These are phyloP conservation scores for Inonotus obliquus DNA, from an alignment of 1,284 basidiomycete genomes.

Conservation along the genomic window DNA sequence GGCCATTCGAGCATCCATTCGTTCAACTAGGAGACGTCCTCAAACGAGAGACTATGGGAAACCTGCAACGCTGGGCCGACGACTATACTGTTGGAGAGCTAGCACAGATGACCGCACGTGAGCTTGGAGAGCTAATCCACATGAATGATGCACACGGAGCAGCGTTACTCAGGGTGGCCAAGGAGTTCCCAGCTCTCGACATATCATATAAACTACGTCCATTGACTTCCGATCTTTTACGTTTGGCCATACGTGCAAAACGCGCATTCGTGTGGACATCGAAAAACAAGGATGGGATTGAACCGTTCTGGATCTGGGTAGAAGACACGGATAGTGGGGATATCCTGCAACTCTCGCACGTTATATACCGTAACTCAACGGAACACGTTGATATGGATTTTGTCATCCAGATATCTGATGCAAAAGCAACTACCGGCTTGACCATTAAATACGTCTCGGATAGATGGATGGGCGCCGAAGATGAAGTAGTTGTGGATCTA, in stretches of 20 bases:
- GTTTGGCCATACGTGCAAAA: slow-evolving; percentile 63
- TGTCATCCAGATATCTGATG: slow-evolving; percentile 66
- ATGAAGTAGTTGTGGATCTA: slow-evolving; percentile 62
- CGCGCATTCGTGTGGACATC: slow-evolving; percentile 84
- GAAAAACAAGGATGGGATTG: slow-evolving; percentile 70
- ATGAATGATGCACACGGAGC: slow-evolving; percentile 84
- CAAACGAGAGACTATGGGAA: slow-evolving; percentile 77
- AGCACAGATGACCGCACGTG: slow-evolving; percentile 63
- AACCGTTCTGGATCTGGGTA: slow-evolving; percentile 96
- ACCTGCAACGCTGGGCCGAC: slow-evolving; percentile 79
- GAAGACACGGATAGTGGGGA: slow-evolving; percentile 78
- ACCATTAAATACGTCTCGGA: slow-evolving; percentile 84
- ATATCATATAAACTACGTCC: slow-evolving; percentile 74
- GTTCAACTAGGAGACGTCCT: slow-evolving; percentile 65
- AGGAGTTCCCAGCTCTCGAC: slow-evolving; percentile 79
- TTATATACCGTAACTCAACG: slow-evolving; percentile 69
- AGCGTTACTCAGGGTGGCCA: slow-evolving; percentile 77
- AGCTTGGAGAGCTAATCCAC: slow-evolving; percentile 83
- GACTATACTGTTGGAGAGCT: slow-evolving; percentile 80
- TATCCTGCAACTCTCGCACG: slow-evolving; percentile 81
- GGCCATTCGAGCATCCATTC: slow-evolving; percentile 95
- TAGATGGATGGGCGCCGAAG: slow-evolving; percentile 91
- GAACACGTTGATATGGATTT: slow-evolving; percentile 68
- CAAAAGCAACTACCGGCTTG: slow-evolving; percentile 53
- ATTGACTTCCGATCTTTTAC: slow-evolving; percentile 80